These are phyloP conservation scores for Triglochin maritima DNA, from an alignment of 106 monocot species.

Conservation along the genomic window DNA sequence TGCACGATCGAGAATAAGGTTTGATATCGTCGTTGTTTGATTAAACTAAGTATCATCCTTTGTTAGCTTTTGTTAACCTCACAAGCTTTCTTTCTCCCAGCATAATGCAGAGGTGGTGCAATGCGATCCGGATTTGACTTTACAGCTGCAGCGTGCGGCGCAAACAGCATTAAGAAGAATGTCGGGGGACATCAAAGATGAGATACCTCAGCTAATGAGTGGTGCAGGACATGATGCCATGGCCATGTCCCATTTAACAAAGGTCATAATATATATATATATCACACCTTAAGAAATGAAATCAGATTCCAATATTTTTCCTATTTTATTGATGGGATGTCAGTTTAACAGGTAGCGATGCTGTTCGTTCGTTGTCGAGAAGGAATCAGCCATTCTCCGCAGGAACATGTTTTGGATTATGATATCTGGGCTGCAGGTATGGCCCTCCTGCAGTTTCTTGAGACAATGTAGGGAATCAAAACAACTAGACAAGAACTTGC, in stretches of 20 bases:
- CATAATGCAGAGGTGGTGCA: constrained; percentile 55
- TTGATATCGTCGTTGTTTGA: neutral
- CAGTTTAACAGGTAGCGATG: constrained; percentile 59
- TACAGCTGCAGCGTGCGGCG: constrained; percentile 51
- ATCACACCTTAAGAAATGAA: neutral
- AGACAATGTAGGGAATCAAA: constrained; percentile 8
- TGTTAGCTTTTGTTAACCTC: neutral
- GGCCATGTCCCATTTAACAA: constrained; percentile 32
- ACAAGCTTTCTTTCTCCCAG: constrained; percentile 20
- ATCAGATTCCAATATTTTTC: neutral
- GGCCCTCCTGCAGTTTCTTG: constrained; percentile 54
- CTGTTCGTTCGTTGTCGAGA: constrained; percentile 85
- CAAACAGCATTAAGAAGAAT: constrained; percentile 32
- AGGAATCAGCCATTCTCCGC: constrained; percentile 86
- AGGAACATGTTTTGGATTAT: constrained; percentile 61
- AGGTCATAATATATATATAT: constrained; percentile 5
- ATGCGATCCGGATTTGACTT: constrained; percentile 47
- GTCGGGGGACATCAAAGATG: constrained; percentile 20
- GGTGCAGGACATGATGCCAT: constrained; percentile 90
- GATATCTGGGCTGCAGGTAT: constrained; percentile 87
- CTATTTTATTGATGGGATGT: neutral
- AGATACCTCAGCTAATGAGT: constrained; percentile 72
- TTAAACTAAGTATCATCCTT: neutral
- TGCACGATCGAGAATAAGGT: constrained; percentile 80
- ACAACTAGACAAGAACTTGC: neutral